Base-by-base conservation (phyloP, 2,329 filamentous ascomycete genomes). In the Exutisphaerella laricina region DNA sequence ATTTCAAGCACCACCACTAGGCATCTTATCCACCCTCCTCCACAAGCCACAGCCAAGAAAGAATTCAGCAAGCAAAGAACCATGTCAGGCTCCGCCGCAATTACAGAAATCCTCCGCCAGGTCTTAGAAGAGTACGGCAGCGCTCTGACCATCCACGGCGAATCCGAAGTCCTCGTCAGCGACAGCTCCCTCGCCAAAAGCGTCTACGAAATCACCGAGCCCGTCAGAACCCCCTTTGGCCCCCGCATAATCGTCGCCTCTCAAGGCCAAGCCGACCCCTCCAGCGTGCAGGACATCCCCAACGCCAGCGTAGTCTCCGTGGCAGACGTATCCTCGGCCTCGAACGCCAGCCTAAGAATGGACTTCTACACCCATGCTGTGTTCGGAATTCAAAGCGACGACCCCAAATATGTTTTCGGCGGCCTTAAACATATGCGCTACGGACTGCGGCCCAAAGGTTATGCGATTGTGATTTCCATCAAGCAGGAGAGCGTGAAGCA, bases 341-440 rank as follows among this genome's bases (percentile, higher is more conserved):
- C 53, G 10, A 39, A 44, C 5, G 23, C 14, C 7, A 20, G 16
- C n/a, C 32, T 58, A 5, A 25, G 41, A 10, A 58, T 58, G 56
- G 56, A 58, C 18, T 36, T 47, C 29, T 58, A 54, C 44, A 55
- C 51, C 2, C 56, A 58, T 31, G 56, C 56, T 1, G 38, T 58
- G 13, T 56, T 57, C 14, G 51, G 52, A 5, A 47, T 58, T 7
- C 34, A 44, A 3, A 23, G 33, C 23, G 54, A 56, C 17, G 54
- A 57, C 28, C 54, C 54, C 1, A 57, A 55, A 41, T 51, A 51
- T 28, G 42, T 54, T 6, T 46, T 57, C 17, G 41, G 50, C 7
- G 54, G 55, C 0, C 33, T 58, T 12, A 57, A 57, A 40, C 48
- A 49, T 25, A 56, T 54, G 40, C 40, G 50, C 4, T 56, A 57